Evolutionary conservation across 768 basidiomycete species (phyloP).

Genomic region (Mycena indigotica): DNA sequence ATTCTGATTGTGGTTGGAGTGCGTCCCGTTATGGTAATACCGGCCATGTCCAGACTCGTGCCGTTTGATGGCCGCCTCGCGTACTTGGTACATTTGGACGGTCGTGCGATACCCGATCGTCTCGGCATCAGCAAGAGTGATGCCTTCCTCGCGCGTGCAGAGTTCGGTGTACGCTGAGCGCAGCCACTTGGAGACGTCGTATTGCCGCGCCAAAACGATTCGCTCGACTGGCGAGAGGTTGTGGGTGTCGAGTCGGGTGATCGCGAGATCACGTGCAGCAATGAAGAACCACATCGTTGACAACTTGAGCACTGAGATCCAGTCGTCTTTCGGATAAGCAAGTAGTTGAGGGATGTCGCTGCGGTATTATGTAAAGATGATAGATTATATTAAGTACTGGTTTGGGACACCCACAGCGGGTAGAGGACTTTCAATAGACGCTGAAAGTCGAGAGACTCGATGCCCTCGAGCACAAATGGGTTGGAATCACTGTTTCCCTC

Average conservation of each 20-base stretch:
- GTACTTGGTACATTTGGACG: slow-evolving; percentile 12
- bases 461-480: slow-evolving; percentile 31
- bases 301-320: slow-evolving; percentile 34
- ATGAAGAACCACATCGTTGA: slow-evolving; percentile 35
- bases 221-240: slow-evolving; percentile 28
- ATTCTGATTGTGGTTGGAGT: not conserved
- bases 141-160: slow-evolving; percentile 24
- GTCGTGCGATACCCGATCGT: slow-evolving; percentile 14
- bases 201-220: slow-evolving; percentile 32
- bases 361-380: slow-evolving; percentile 1
- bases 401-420: slow-evolving; percentile 1
- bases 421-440: slow-evolving; percentile 26
- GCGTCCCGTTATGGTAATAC: not conserved
- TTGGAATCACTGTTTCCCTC: slow-evolving; percentile 33
- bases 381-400: slow-evolving; percentile 2
- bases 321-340: slow-evolving; percentile 22
- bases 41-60: not conserved
- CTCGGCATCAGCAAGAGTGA: slow-evolving; percentile 23
- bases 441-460: slow-evolving; percentile 27
- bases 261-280: slow-evolving; percentile 27
- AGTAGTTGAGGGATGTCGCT: slow-evolving; percentile 11
- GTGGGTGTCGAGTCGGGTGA: slow-evolving; percentile 23
- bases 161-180: slow-evolving; percentile 31
- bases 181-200: slow-evolving; percentile 37
- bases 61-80: slow-evolving; percentile 3